These are phyloP conservation scores for Arthrocladium fulminans DNA, from an alignment of 2,329 filamentous ascomycete species.

Conservation along the genomic window DNA sequence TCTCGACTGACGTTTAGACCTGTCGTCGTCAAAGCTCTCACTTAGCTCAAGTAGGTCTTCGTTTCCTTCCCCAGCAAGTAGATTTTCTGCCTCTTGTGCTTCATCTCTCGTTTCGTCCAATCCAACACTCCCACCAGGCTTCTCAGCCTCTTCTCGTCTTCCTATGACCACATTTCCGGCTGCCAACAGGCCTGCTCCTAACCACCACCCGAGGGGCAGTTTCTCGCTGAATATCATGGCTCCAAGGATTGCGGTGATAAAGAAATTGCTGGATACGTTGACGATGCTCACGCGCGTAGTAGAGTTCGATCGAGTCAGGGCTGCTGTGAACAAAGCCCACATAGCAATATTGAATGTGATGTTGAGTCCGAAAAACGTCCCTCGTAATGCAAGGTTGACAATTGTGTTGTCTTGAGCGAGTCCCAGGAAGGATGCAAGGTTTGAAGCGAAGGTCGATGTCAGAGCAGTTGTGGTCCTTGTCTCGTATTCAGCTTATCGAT, in stretches of 20 bases:
- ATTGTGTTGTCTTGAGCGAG: slow-evolving; percentile 36
- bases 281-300: slow-evolving; percentile 56
- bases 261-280: slow-evolving; percentile 56
- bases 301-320: slow-evolving; percentile 50
- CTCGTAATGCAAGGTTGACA: slow-evolving; percentile 40
- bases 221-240: slow-evolving; percentile 49
- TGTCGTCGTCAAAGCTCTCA: neutral
- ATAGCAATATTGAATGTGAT: slow-evolving; percentile 54
- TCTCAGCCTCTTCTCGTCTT: slow-evolving; percentile 39
- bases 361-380: slow-evolving; percentile 51
- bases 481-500: neutral
- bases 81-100: slow-evolving; percentile 14
- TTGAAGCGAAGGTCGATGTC: slow-evolving; percentile 44
- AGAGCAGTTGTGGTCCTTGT: slow-evolving; percentile 52
- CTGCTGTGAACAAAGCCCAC: slow-evolving; percentile 57
- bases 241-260: slow-evolving; percentile 52
- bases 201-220: slow-evolving; percentile 51
- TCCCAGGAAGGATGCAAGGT: slow-evolving; percentile 39
- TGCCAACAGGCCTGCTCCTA: slow-evolving; percentile 52
- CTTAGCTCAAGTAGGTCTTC: slow-evolving; percentile 12
- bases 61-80: slow-evolving; percentile 8
- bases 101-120: slow-evolving; percentile 11
- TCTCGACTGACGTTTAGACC: neutral
- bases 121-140: slow-evolving; percentile 11
- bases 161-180: slow-evolving; percentile 56